Base-by-base conservation (phyloP, 306 rosid species). In the Luffa aegyptiaca region DNA sequence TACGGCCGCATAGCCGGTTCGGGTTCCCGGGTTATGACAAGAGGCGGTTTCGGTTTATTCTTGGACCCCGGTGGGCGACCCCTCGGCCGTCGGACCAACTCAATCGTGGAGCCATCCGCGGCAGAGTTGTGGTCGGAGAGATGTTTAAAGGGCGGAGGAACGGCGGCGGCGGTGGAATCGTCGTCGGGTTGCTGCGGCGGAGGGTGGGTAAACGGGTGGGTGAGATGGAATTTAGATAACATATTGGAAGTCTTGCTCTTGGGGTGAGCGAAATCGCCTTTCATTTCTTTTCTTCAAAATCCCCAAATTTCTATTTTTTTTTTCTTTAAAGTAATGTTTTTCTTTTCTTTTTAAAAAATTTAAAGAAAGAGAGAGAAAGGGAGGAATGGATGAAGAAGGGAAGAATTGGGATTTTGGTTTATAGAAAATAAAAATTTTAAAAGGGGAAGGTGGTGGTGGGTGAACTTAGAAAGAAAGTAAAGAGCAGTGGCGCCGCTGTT, bases 21-120 rank as follows among this genome's bases (percentile, higher is more conserved):
- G 0, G 96, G 68, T 53, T 90, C 97, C 0, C 96, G 94, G 42
- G 94, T 93, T 1, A 96, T 87, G 36, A 93, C 78, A 1, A 96
- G 85, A 0, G 99, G 94, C 0, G 98, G 91, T 42, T 86, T 96
- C n/a, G 97, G 98, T 77, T 82, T 89, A 83, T 95, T 95, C 49
- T 93, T 95, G 69, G 99, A 93, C 0, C 99, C 99, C 0, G 99
- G 98, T 0, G 99, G 99, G 3, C 99, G 97, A 1, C 99, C 99
- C 6, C 98, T 65, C 0, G 98, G 98, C 0, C 99, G 83, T 8
- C 97, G 71, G 1, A 85, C 88, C 0, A 96, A 92, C 58, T 96
- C 99, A 4, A 96, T 89, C 56, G 93, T 66, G 0, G 98, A 90
- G 0, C 96, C 98, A 7, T 96, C 98, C 56, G 86, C 89, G 55